Evolutionary conservation across 305 asterid genomes (phyloP), one percentile per base, ranked within the genome.

Genomic region (Nicotiana rustica): DNA sequence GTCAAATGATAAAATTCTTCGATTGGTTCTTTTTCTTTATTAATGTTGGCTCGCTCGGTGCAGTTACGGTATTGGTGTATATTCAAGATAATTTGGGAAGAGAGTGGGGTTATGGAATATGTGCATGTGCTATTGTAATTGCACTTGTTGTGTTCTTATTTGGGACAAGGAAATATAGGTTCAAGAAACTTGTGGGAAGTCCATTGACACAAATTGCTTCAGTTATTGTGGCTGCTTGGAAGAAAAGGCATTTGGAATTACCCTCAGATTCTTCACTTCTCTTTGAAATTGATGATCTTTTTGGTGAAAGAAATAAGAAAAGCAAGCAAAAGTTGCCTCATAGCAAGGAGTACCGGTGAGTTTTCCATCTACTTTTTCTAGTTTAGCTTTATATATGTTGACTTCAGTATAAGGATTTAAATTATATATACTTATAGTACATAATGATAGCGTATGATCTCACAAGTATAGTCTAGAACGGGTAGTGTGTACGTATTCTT

Each of bases 141-240:
- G 98, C 93, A 1, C 56, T 92, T 73, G 67, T 81, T 5, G 75
- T 92, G 17, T 95, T 95, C 81, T 36, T 93, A n/a, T 5, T 89
- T 1, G 99, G 99, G 1, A 93, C 99, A 1, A 87, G 87, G 57
- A 86, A 91, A 77, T 95, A 95, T 89, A 89, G 99, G 61, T 93
- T 92, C 85, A 93, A 95, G 95, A 92, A 92, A 86, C 97, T 93
- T 19, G 89, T 78, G 67, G 97, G 99, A 1, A 95, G 99, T 82
- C 99, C 99, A 10, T 84, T 95, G 36, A 91, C 98, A 4, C 99
- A 95, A 86, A 89, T 92, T 33, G 99, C 98, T 4, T 83, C 97
- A 0, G 99, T 95, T 0, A 76, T 85, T 17, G 93, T 91, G 84
- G 99, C 95, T 1, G 98, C 99, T 31, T 91, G 93, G 93, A 83